A percentile compares a stretch with the other conserved stretches of the same genome.
These are phyloP conservation scores for Globisporangium rhizosaccharum DNA, from an alignment of 352 stramenopile species.

Conservation along the genomic window DNA sequence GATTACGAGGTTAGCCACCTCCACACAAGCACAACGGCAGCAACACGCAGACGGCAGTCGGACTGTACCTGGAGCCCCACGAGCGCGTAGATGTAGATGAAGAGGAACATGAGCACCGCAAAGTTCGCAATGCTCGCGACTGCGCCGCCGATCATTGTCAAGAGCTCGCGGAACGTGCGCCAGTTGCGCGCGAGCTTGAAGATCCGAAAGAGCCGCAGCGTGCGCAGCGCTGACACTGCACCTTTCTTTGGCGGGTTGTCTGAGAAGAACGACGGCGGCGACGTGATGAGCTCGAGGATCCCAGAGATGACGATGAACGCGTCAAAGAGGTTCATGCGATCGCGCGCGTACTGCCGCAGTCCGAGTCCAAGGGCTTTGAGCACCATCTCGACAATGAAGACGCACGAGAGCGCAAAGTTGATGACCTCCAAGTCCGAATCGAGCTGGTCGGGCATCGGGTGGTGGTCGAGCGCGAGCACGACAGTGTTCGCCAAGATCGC, in stretches of 20 bases:
- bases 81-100: constrained; percentile 94
- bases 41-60: background rate
- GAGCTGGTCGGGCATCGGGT: constrained; percentile 58
- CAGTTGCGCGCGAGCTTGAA: constrained; percentile 94
- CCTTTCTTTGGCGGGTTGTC: constrained; percentile 47
- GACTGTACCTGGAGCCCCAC: constrained; percentile 72
- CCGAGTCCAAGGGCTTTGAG: constrained; percentile 87
- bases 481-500: constrained; percentile 84
- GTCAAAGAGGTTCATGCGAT: constrained; percentile 85
- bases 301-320: constrained; percentile 81
- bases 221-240: constrained; percentile 78
- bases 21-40: background rate
- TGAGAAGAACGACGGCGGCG: constrained; percentile 69
- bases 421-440: constrained; percentile 60
- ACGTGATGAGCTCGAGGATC: constrained; percentile 60
- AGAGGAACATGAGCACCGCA: constrained; percentile 90
- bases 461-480: constrained; percentile 75
- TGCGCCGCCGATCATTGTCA: constrained; percentile 87
- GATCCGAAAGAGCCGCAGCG: constrained; percentile 89
- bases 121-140: constrained; percentile 94
- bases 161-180: constrained; percentile 88
- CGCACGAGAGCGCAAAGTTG: constrained; percentile 73
- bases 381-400: constrained; percentile 72
- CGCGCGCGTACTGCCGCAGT: constrained; percentile 55
- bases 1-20: background rate